Conservation (phyloP, 345 rosid genomes). For the Dipteronia dyeriana region DNA sequence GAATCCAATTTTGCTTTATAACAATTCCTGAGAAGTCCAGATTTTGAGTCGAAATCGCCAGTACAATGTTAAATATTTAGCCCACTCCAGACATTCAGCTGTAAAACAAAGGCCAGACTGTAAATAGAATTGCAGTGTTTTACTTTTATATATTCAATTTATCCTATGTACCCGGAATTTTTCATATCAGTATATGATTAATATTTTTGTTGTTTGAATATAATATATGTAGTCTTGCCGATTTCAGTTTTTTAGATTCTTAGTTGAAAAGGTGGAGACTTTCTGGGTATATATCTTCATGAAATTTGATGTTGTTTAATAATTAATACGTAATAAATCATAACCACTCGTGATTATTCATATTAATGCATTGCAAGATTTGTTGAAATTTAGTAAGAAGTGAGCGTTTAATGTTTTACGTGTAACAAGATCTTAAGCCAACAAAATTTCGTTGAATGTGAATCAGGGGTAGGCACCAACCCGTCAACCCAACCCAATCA, state of each 20-base stretch:
- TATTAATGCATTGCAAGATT: background rate
- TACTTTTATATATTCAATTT: background rate
- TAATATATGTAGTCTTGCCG: background rate
- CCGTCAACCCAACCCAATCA: too few relatives aligned
- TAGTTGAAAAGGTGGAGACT: background rate
- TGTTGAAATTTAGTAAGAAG: background rate
- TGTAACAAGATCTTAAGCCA: background rate
- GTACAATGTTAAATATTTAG: slow-evolving; percentile 5
- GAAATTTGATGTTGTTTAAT: background rate
- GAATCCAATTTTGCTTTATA: slow-evolving; percentile 10
- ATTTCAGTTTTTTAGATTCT: background rate
- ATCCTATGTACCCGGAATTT: background rate
- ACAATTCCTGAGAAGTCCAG: background rate
- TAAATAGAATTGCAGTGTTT: slow-evolving; percentile 17
- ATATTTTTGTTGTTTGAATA: background rate
- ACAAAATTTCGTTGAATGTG: background rate
- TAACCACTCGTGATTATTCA: background rate
- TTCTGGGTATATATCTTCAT: background rate
- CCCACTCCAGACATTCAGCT: slow-evolving; percentile 5
- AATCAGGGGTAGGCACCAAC: too few relatives aligned
- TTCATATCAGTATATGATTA: background rate
- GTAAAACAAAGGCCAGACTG: slow-evolving; percentile 16
- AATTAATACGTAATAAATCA: too few relatives aligned
- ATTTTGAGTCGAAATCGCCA: slow-evolving; percentile 8
- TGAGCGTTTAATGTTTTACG: background rate